These are phyloP conservation scores for Thelephora terrestris DNA, from an alignment of 1,284 basidiomycete species.

Conservation along the genomic window DNA sequence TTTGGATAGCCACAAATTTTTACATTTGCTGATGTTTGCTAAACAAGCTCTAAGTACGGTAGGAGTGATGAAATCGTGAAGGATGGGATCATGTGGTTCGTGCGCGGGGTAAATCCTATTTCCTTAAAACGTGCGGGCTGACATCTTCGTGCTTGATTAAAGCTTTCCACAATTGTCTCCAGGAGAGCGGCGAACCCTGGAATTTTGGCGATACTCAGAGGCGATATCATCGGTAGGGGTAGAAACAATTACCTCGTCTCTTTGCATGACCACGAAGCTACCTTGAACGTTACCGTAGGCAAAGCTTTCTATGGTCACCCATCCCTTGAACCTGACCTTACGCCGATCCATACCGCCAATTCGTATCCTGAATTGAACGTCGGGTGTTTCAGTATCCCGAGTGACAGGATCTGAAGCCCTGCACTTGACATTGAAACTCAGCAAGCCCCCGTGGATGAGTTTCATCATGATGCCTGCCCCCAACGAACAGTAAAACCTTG, in stretches of 20 bases:
- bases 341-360: slow-evolving; percentile 56
- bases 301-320: slow-evolving; percentile 57
- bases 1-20: too few species aligned
- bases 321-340: slow-evolving; percentile 56
- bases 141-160: slow-evolving; percentile 40
- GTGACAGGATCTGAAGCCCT: slow-evolving; percentile 26
- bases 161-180: slow-evolving; percentile 62
- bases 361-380: slow-evolving; percentile 32
- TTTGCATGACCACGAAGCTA: slow-evolving; percentile 55
- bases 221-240: neutral
- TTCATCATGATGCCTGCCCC: slow-evolving; percentile 40
- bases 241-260: slow-evolving; percentile 42
- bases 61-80: neutral
- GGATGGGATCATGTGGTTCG: neutral
- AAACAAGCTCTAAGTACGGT: neutral
- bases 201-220: slow-evolving; percentile 4
- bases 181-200: slow-evolving; percentile 66
- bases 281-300: slow-evolving; percentile 33
- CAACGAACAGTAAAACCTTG: slow-evolving; percentile 61
- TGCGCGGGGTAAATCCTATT: slow-evolving; percentile 8
- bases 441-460: slow-evolving; percentile 42
- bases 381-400: slow-evolving; percentile 7
- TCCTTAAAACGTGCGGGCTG: slow-evolving; percentile 48
- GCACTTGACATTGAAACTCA: slow-evolving; percentile 37
- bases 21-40: neutral